Percentiles rank a stretch among this genome's conserved stretches.
Conservation (phyloP, 805 yeast genomes). For the Kluyveromyces siamensis region DNA sequence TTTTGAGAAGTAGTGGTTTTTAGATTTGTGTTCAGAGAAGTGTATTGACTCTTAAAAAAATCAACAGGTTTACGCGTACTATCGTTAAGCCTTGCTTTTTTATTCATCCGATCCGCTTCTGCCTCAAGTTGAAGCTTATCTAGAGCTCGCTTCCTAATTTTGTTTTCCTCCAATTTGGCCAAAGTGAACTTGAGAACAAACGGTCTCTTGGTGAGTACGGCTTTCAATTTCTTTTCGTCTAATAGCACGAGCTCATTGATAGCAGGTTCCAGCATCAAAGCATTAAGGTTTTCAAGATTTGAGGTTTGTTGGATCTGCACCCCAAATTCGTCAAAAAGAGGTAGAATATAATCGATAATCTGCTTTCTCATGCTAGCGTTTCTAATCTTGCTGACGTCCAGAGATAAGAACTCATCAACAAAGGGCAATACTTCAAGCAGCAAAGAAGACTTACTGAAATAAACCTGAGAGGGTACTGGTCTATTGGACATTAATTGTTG, state of each 20-base stretch:
- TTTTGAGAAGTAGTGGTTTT: background rate
- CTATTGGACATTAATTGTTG: conserved; percentile 14
- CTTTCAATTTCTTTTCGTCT: conserved; percentile 16
- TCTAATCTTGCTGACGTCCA: conserved; percentile 17
- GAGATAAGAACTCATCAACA: conserved; percentile 23
- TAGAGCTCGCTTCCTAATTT: conserved; percentile 27
- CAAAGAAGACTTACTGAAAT: conserved; percentile 13
- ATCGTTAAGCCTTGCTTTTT: conserved; percentile 13
- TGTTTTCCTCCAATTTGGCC: conserved; percentile 24
- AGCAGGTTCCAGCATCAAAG: conserved; percentile 22
- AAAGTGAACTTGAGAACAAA: conserved; percentile 12
- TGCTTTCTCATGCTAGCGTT: conserved; percentile 17
- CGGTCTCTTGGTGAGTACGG: conserved; percentile 20
- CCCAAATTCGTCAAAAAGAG: conserved; percentile 32
- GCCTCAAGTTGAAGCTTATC: conserved; percentile 12
- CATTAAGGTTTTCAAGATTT: conserved; percentile 15
- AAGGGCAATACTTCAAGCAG: conserved; percentile 30
- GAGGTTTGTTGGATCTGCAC: conserved; percentile 31
- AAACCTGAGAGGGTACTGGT: conserved; percentile 10
- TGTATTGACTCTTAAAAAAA: conserved; percentile 38
- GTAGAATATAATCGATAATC: conserved; percentile 31
- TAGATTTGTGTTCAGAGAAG: conserved; percentile 4
- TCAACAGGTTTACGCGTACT: conserved; percentile 23
- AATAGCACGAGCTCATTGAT: conserved; percentile 19
- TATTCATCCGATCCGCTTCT: conserved; percentile 13